phyloP scores from a whole-genome alignment of 2,329 filamentous ascomycete species.

The Fusarium hainanense region DNA sequence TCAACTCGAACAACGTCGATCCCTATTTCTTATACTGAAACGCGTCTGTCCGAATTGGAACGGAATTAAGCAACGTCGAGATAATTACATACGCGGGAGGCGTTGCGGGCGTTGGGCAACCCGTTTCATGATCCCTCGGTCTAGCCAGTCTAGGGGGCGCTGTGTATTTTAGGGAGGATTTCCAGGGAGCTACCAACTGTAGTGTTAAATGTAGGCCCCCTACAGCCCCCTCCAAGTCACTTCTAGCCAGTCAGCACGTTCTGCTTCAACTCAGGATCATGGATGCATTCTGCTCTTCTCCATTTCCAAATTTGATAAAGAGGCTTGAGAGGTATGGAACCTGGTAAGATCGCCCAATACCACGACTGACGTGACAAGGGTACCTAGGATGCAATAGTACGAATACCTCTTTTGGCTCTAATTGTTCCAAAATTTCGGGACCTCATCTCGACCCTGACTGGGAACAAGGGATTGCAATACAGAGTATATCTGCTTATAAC shows the following conservation, averaged over 20 bases:
- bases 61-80: conserved; percentile 4
- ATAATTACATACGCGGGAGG: conserved; percentile 11
- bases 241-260: not conserved
- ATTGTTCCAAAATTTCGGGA: conserved; percentile 37
- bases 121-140: conserved; percentile 32
- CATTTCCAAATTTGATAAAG: conserved; percentile 28
- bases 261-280: conserved; percentile 8
- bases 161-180: conserved; percentile 8
- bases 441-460: not conserved
- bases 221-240: conserved; percentile 17
- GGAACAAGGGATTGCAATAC: not conserved
- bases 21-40: conserved; percentile 26
- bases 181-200: conserved; percentile 6
- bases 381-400: not conserved
- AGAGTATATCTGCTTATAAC: not conserved
- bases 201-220: not conserved
- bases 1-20: conserved; percentile 15
- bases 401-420: not conserved
- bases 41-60: not conserved
- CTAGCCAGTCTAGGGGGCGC: conserved; percentile 9
- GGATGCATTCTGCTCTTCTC: conserved; percentile 5
- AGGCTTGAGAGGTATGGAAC: conserved; percentile 12
- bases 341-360: conserved; percentile 32
- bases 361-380: conserved; percentile 37
- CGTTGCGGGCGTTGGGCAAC: conserved; percentile 22